Conservation (phyloP, 331 rosid genomes). For the Rosa hybrid region DNA sequence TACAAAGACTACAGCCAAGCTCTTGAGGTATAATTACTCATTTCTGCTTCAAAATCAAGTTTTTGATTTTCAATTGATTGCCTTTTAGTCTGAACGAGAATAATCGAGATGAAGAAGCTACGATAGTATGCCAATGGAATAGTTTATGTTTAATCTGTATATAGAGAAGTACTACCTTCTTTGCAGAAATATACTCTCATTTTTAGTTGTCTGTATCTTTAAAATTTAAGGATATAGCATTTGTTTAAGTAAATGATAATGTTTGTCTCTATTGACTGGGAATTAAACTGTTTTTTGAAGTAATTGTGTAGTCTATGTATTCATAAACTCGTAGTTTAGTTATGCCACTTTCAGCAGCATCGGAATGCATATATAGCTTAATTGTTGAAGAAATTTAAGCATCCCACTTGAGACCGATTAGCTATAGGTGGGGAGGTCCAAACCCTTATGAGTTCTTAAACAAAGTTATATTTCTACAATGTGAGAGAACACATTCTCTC, state of each 20-base stretch:
- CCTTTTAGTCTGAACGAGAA: not conserved
- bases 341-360: not conserved
- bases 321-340: not conserved
- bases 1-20: conserved; percentile 21
- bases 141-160: not conserved
- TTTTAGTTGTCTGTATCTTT: not conserved
- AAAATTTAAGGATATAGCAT: not conserved
- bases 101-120: too few species aligned
- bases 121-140: not conserved
- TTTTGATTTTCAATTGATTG: not conserved
- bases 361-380: not conserved
- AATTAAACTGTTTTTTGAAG: not conserved
- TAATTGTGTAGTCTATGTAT: not conserved
- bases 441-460: not conserved
- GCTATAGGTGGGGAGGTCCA: not conserved
- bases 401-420: not conserved
- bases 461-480: not conserved
- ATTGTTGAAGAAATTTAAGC: not conserved
- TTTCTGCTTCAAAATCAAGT: not conserved
- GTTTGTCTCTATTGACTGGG: not conserved
- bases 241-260: not conserved
- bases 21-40: conserved; percentile 29
- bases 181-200: not conserved
- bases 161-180: not conserved
- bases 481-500: not conserved